phyloP scores from a whole-genome alignment of 345 rosid genomes.

The Populus euphratica region DNA sequence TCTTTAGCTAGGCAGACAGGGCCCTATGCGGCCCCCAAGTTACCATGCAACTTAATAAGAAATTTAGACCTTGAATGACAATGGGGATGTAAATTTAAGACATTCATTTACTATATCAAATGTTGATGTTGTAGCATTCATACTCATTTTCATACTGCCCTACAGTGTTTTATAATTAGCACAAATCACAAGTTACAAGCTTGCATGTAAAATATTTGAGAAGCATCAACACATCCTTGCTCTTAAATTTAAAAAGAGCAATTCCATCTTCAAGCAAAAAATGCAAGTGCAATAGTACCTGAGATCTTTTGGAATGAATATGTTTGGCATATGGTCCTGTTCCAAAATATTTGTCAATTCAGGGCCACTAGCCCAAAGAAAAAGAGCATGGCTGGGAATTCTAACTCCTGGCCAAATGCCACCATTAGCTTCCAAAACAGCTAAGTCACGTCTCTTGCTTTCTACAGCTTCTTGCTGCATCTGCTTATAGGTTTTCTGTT shows the following conservation, averaged over 20 bases:
- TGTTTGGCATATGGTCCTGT: constrained; percentile 90
- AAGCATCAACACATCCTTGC: neutral
- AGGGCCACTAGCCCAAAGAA: constrained; percentile 95
- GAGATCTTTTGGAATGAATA: constrained; percentile 77
- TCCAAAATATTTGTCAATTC: constrained; percentile 70
- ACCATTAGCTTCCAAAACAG: constrained; percentile 76
- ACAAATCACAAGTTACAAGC: no score
- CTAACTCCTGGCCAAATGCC: constrained; percentile 91
- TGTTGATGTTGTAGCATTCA: no score
- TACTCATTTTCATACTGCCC: no score
- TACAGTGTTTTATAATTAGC: no score
- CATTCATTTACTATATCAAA: no score
- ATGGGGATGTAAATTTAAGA: no score
- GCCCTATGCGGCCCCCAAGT: no score
- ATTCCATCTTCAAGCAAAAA: constrained; percentile 5
- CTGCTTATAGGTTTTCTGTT: constrained; percentile 70
- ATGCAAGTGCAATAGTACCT: constrained; percentile 41
- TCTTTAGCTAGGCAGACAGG: no score
- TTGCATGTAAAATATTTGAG: neutral
- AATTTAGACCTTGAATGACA: no score
- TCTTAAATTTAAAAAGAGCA: neutral
- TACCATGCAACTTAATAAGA: no score
- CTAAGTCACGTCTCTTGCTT: constrained; percentile 75
- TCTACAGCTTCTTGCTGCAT: constrained; percentile 81
- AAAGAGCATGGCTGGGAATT: constrained; percentile 80